These are phyloP conservation scores for bread wheat (Triticum aestivum) DNA, from an alignment of 176 grass and related monocot species.

Conservation along the genomic window DNA sequence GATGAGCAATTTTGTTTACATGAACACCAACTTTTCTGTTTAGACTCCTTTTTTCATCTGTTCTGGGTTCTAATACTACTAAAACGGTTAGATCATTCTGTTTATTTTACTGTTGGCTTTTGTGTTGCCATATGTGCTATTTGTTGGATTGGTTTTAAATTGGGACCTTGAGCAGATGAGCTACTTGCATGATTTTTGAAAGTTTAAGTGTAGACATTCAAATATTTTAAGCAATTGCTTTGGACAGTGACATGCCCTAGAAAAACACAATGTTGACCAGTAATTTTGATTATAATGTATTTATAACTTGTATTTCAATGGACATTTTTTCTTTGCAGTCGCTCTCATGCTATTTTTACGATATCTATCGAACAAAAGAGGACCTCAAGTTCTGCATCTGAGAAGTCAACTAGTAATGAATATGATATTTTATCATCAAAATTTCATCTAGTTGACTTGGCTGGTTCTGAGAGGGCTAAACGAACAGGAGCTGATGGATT, in stretches of 20 bases:
- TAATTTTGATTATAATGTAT: neutral
- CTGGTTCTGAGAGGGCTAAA: constrained; percentile 89
- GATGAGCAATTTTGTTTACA: neutral
- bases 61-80: neutral
- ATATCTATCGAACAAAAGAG: constrained; percentile 76
- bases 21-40: neutral
- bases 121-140: constrained; percentile 15
- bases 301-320: constrained; percentile 4
- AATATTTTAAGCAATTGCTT: neutral
- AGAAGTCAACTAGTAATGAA: constrained; percentile 44
- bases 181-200: neutral
- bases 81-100: neutral
- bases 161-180: neutral
- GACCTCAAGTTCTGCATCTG: constrained; percentile 31
- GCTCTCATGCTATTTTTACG: constrained; percentile 90
- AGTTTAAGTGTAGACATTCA: no score
- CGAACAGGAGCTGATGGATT: constrained; percentile 71
- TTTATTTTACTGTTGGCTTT: neutral
- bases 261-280: neutral
- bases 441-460: constrained; percentile 84
- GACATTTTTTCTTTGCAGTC: constrained; percentile 40
- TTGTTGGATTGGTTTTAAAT: neutral
- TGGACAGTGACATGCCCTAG: neutral
- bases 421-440: constrained; percentile 69
- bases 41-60: neutral